Conservation (phyloP, 805 yeast species). For the Lipomyces spencermartinsiae region DNA sequence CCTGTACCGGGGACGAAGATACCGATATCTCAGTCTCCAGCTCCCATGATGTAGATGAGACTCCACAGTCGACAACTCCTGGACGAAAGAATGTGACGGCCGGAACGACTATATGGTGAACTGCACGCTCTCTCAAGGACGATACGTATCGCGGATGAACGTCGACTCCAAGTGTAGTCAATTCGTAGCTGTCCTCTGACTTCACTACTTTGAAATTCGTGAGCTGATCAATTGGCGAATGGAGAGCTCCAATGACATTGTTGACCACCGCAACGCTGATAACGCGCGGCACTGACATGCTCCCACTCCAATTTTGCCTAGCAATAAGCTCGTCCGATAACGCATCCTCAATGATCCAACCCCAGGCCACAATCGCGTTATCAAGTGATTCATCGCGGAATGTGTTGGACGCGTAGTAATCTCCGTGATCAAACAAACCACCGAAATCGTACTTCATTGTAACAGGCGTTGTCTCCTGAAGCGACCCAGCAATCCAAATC, state of each 20-base stretch:
- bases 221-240: neutral
- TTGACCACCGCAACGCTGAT: neutral
- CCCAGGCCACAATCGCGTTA: constrained; percentile 9
- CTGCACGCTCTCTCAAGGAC: neutral
- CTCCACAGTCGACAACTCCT: neutral
- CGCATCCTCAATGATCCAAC: constrained; percentile 12
- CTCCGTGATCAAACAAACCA: constrained; percentile 7
- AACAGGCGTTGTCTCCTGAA: neutral
- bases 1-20: no score
- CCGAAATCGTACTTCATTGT: constrained; percentile 8
- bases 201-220: neutral
- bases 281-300: constrained; percentile 7
- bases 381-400: constrained; percentile 7
- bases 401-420: constrained; percentile 14
- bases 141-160: constrained; percentile 6
- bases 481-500: constrained; percentile 9
- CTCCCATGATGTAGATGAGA: neutral
- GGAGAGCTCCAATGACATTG: constrained; percentile 4
- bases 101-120: neutral
- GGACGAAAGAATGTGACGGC: neutral
- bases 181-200: neutral
- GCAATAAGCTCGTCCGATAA: neutral
- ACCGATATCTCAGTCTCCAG: neutral
- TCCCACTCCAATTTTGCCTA: constrained; percentile 12
- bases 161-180: constrained; percentile 8